Conservation (phyloP, 179 eudicot genomes). For the Camellia oleifera region DNA sequence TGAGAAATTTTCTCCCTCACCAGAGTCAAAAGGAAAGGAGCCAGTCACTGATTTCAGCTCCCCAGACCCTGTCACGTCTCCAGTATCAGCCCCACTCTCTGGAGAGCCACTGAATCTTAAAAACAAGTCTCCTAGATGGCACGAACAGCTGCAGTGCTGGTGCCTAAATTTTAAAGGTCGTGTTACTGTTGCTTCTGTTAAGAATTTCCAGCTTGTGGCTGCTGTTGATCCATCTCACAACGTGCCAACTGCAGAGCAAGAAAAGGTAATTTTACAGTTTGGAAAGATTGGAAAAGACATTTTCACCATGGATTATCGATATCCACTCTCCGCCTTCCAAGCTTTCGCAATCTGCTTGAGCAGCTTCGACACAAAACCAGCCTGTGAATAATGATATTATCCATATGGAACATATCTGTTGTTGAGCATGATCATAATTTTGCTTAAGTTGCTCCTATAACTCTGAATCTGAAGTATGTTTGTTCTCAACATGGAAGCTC, state of each 20-base stretch:
- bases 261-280: slow-evolving; percentile 82
- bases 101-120: slow-evolving; percentile 60
- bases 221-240: slow-evolving; percentile 71
- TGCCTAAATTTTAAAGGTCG: slow-evolving; percentile 87
- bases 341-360: slow-evolving; percentile 95
- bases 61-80: slow-evolving; percentile 25
- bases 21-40: slow-evolving; percentile 41
- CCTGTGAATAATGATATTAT: slow-evolving; percentile 61
- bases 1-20: slow-evolving; percentile 32
- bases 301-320: slow-evolving; percentile 91
- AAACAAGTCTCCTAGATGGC: slow-evolving; percentile 93
- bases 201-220: slow-evolving; percentile 95
- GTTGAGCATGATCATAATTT: not conserved
- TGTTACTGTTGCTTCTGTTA: slow-evolving; percentile 90
- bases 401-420: no score
- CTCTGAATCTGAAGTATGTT: not conserved
- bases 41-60: slow-evolving; percentile 35
- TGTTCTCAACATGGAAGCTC: slow-evolving; percentile 10
- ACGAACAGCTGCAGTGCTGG: slow-evolving; percentile 94
- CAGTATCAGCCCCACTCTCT: slow-evolving; percentile 10
- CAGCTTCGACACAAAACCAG: slow-evolving; percentile 95
- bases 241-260: slow-evolving; percentile 67
- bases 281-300: slow-evolving; percentile 92
- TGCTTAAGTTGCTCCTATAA: slow-evolving; percentile 6
- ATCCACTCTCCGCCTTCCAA: slow-evolving; percentile 90